Evolutionary conservation across 75 land plant genomes (phyloP), one percentile per base, ranked within the genome.

Genomic region (Picea sitchensis): DNA sequence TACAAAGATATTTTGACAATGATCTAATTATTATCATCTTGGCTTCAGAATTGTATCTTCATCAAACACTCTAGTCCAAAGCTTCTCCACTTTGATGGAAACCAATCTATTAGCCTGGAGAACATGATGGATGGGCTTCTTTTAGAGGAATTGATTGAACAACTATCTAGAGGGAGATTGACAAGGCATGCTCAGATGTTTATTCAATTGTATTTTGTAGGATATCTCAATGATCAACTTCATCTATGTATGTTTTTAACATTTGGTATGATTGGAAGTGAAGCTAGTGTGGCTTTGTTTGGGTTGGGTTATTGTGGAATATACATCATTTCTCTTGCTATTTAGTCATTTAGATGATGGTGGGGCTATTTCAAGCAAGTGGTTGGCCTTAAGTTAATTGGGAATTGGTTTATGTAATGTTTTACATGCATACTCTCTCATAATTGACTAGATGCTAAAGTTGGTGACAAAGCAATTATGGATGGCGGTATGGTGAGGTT

Each of bases 361-460:
- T 91, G 41, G 96, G 95, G 36, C 76, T 92, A 76, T 93, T 90
- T 73, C 92, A 93, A 73, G 88, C 96, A 2, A 92, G 91, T 20
- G 92, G 96, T 5, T 94, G 96, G 96, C 96, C 96, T 12, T 87
- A 87, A 21, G 95, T 94, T 94, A 7, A 88, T 92, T 51, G 92
- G 90, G 7, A 90, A 90, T 57, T 94, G 95, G 94, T 92, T 90
- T 78, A 44, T 44, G 4, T 44, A 44, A 44, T 71, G 1, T 73
- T 72, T 65, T 65, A 15, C 5, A 59, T 26, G 30, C 36, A 14
- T 60, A 38, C 1, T 1, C 23, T 59, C 26, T 31, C 14, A 3
- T 80, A 60, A 56, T 23, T 56, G 34, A 34, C 0, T 80, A 84
- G 83, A 77, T 65, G 79, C 78, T n/a, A 30, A 59, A 34, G 83